Conservation (phyloP, 306 rosid species). For the Inga laurina region DNA sequence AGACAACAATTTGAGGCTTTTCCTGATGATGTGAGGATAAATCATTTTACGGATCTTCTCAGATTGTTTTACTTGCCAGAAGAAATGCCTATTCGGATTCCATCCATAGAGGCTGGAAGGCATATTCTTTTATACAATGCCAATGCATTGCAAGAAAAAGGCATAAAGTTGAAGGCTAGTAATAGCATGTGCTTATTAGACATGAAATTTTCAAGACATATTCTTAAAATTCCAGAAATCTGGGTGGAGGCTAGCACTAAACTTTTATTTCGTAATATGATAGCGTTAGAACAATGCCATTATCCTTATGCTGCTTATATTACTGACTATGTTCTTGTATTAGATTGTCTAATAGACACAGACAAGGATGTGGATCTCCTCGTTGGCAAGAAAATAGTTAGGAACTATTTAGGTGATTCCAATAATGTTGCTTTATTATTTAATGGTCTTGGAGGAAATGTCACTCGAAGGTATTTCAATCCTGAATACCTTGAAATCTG, state of each 20-base stretch:
- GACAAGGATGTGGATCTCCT: background rate
- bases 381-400: background rate
- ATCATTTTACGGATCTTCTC: background rate
- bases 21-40: background rate
- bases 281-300: constrained; percentile 19
- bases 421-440: background rate
- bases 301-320: background rate
- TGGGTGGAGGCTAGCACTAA: rapidly evolving
- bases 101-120: no score
- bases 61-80: background rate
- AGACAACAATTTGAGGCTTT: background rate
- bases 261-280: background rate
- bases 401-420: constrained; percentile 10
- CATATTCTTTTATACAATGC: background rate
- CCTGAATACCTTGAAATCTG: background rate
- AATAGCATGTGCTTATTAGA: background rate
- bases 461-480: background rate
- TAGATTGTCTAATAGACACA: constrained; percentile 8
- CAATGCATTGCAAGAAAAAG: background rate
- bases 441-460: background rate
- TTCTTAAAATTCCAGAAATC: background rate
- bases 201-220: background rate
- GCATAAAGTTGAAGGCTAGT: background rate
- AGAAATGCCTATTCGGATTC: rapidly evolving
- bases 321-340: background rate